phyloP scores from a whole-genome alignment of 2,329 filamentous ascomycete genomes.

The Coniella vitis region DNA sequence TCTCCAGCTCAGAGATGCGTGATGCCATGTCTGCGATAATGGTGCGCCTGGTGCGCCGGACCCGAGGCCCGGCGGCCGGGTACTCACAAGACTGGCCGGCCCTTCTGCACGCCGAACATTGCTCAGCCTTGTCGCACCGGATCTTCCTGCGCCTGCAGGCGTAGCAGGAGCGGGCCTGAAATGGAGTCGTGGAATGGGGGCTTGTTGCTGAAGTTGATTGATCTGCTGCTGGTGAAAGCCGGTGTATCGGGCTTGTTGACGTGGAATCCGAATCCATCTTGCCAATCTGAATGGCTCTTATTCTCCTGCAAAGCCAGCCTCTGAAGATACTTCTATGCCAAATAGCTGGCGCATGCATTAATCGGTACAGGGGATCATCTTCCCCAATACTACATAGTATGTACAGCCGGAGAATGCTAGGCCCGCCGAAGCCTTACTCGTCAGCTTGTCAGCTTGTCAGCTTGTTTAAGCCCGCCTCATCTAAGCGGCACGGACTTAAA shows the following conservation, averaged over 20 bases:
- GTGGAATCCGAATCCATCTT: no score
- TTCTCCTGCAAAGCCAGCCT: neutral
- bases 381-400: no score
- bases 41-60: constrained; percentile 21
- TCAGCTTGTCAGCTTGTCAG: no score
- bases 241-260: no score
- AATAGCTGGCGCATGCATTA: no score
- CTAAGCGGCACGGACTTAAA: no score
- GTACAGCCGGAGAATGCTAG: no score
- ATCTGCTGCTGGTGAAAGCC: neutral
- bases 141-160: constrained; percentile 27
- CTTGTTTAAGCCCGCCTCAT: no score
- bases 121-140: constrained; percentile 25
- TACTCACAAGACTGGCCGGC: constrained; percentile 25
- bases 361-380: no score
- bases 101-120: constrained; percentile 22
- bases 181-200: neutral
- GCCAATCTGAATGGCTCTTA: no score
- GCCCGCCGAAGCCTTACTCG: no score
- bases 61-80: constrained; percentile 21
- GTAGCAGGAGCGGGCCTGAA: constrained; percentile 23
- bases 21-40: constrained; percentile 28
- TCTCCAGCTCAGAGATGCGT: constrained; percentile 29
- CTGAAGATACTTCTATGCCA: neutral
- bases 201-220: neutral